Evolutionary conservation across 2,329 filamentous ascomycete genomes (phyloP).

Genomic region (Beauveria sp.): DNA sequence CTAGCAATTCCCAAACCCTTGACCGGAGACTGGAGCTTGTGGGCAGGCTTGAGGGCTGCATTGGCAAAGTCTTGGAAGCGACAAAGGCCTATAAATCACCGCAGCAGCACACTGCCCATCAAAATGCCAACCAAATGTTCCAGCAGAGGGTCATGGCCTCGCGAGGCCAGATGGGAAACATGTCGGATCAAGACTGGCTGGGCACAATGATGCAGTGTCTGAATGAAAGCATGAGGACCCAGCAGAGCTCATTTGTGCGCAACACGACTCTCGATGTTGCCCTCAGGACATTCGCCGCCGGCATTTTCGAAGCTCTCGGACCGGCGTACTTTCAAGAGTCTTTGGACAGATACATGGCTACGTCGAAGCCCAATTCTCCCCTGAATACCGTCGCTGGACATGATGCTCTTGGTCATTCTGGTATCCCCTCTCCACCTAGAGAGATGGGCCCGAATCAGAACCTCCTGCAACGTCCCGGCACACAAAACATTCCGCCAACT

Average conservation of each 20-base stretch:
- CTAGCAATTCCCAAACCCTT: not conserved
- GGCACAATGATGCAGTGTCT: constrained; percentile 7
- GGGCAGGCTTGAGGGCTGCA: not conserved
- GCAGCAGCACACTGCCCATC: not conserved
- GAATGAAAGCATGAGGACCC: constrained; percentile 1
- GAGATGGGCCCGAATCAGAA: not conserved
- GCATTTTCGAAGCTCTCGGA: not conserved
- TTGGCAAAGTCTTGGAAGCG: not conserved
- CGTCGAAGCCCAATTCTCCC: not conserved
- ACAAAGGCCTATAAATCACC: not conserved
- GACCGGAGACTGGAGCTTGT: constrained; percentile 1
- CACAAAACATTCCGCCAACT: not conserved
- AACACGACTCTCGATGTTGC: constrained; percentile 4
- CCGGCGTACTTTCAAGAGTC: not conserved
- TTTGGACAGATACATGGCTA: not conserved
- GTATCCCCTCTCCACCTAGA: constrained; percentile 4
- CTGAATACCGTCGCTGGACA: not conserved
- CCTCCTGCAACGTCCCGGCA: not conserved
- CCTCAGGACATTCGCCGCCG: not conserved
- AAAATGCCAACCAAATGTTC: constrained; percentile 8
- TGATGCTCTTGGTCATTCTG: not conserved
- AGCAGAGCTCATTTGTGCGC: not conserved
- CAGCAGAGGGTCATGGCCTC: constrained; percentile 4
- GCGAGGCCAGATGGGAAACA: not conserved
- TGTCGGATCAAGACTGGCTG: constrained; percentile 1